phyloP scores from a whole-genome alignment of 192 early-diverging fungal genomes.

The Coemansia sp. region DNA sequence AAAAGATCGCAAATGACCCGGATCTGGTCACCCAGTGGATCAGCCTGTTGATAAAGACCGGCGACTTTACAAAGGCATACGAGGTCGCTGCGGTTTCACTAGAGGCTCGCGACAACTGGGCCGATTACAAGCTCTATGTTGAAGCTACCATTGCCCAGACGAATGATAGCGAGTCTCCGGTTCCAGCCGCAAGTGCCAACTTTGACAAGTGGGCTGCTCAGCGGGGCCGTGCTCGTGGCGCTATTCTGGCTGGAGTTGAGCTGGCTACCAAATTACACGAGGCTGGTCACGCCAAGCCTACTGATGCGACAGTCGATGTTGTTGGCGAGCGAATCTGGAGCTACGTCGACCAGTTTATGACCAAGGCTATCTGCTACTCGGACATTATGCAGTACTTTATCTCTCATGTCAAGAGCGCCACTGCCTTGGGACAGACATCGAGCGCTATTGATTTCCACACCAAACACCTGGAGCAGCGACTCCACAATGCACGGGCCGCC shows the following conservation, averaged over 20 bases:
- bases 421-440: not conserved
- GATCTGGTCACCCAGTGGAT: slow-evolving; percentile 70
- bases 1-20: slow-evolving; percentile 72
- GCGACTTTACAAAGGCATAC: slow-evolving; percentile 56
- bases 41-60: slow-evolving; percentile 58
- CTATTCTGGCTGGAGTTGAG: slow-evolving; percentile 40
- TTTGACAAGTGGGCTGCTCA: slow-evolving; percentile 30
- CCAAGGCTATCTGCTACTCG: slow-evolving; percentile 54
- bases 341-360: slow-evolving; percentile 40
- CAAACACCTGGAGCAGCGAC: slow-evolving; percentile 17
- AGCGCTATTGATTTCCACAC: slow-evolving; percentile 20
- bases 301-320: not conserved
- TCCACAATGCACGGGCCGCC: slow-evolving; percentile 13
- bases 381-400: slow-evolving; percentile 49
- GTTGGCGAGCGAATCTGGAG: slow-evolving; percentile 38
- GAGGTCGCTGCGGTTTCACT: slow-evolving; percentile 50
- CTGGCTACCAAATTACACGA: slow-evolving; percentile 16
- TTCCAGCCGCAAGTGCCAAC: slow-evolving; percentile 3
- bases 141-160: slow-evolving; percentile 23
- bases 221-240: slow-evolving; percentile 39
- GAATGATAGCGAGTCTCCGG: not conserved
- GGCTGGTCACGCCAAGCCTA: slow-evolving; percentile 6
- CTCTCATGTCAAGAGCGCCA: slow-evolving; percentile 13
- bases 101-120: slow-evolving; percentile 55
- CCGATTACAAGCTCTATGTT: slow-evolving; percentile 48